Evolutionary conservation across 768 basidiomycete genomes (phyloP).

Genomic region (Mycena galopus): DNA sequence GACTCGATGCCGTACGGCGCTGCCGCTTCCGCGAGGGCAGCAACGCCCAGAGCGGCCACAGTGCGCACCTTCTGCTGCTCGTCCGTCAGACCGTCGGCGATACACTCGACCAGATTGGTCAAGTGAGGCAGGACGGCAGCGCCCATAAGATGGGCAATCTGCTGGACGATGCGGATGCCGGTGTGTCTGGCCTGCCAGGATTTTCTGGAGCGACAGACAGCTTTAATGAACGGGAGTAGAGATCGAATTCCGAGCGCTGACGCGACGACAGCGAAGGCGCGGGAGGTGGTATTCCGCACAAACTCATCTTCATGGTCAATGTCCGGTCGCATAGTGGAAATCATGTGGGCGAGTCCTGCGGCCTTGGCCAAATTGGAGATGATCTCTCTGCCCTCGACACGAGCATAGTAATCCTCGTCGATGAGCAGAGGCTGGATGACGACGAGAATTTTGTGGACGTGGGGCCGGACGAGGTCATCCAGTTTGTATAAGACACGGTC

Average conservation of each 20-base stretch:
- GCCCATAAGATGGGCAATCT: conserved; percentile 99
- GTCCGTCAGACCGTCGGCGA: conserved; percentile 91
- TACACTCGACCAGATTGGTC: conserved; percentile 94
- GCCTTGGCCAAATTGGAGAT: conserved; percentile 99
- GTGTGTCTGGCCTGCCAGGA: conserved; percentile 99
- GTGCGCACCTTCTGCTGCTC: conserved; percentile 97
- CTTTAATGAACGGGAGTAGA: conserved; percentile 96
- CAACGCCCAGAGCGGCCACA: conserved; percentile 91
- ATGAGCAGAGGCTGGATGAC: conserved; percentile 99
- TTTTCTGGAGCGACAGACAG: conserved; percentile 98
- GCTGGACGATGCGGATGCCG: conserved; percentile 98
- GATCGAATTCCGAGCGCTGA: conserved; percentile 98
- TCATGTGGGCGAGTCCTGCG: conserved; percentile 99
- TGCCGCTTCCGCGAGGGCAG: conserved; percentile 96
- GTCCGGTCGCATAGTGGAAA: conserved; percentile 99
- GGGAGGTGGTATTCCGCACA: conserved; percentile 97
- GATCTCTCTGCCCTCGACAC: conserved; percentile 98
- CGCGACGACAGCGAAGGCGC: conserved; percentile 98
- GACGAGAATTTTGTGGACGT: conserved; percentile 99
- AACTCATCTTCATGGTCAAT: conserved; percentile 99
- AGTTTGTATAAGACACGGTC: conserved; percentile 98
- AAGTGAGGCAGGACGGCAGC: conserved; percentile 97
- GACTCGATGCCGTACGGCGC: conserved; percentile 99
- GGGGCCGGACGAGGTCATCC: conserved; percentile 97
- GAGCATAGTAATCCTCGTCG: conserved; percentile 96